Evolutionary conservation across 352 stramenopile species (phyloP).

Genomic region (Pythium coloratum): DNA sequence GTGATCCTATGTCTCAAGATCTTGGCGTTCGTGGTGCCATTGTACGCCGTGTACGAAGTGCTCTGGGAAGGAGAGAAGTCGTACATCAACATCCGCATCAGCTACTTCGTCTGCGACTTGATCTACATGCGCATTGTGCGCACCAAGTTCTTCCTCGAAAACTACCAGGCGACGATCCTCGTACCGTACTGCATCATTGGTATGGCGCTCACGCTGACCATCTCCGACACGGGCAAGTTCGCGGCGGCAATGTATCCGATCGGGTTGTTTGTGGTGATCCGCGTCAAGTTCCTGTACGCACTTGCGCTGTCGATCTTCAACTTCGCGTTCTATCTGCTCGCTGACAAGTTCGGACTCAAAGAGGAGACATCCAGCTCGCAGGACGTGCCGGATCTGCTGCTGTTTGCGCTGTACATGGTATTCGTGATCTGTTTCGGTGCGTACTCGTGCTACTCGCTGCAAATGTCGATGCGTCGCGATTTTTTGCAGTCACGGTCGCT

Average conservation of each 20-base stretch:
- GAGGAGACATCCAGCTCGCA: conserved; percentile 23
- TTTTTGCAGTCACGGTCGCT: conserved; percentile 82
- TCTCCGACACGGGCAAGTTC: conserved; percentile 84
- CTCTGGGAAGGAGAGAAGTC: conserved; percentile 57
- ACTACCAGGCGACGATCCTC: conserved; percentile 78
- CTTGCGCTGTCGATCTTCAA: conserved; percentile 78
- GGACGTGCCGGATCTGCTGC: conserved; percentile 46
- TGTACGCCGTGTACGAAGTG: conserved; percentile 74
- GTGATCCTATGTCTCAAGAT: conserved; percentile 77
- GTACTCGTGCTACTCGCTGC: conserved; percentile 80
- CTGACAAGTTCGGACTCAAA: conserved; percentile 50
- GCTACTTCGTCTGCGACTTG: conserved; percentile 71
- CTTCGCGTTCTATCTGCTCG: conserved; percentile 75
- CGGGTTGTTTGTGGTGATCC: conserved; percentile 78
- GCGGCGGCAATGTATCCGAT: conserved; percentile 79
- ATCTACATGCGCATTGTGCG: conserved; percentile 67
- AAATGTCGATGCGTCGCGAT: conserved; percentile 81
- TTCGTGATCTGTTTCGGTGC: conserved; percentile 75
- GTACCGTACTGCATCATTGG: conserved; percentile 65
- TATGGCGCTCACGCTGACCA: conserved; percentile 79
- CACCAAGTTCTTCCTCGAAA: conserved; percentile 68
- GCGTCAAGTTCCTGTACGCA: conserved; percentile 84
- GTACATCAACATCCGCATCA: conserved; percentile 66
- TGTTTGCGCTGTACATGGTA: conserved; percentile 74
- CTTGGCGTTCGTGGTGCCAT: conserved; percentile 62